Percentiles rank a stretch among this genome's conserved stretches.
Conservation (phyloP, 2,329 filamentous ascomycete genomes). For the Alternaria sp. region DNA sequence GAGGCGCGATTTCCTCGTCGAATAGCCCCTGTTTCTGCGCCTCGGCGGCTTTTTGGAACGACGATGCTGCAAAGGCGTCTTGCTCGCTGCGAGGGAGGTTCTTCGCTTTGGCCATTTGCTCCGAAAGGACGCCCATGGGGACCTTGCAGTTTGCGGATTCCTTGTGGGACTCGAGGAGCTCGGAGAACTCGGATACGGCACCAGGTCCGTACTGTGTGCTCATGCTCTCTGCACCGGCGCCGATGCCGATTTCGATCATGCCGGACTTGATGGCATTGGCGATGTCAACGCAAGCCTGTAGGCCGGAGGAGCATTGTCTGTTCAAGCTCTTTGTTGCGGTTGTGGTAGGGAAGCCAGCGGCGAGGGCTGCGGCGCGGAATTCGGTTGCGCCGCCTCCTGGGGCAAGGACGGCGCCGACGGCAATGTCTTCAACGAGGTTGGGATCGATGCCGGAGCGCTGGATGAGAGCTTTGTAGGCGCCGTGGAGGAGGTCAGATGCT, state of each 20-base stretch:
- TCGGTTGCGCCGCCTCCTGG: constrained; percentile 95
- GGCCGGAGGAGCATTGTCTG: constrained; percentile 90
- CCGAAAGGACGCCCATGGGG: constrained; percentile 91
- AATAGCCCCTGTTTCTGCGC: constrained; percentile 92
- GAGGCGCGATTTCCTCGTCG: constrained; percentile 85
- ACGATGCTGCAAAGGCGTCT: constrained; percentile 92
- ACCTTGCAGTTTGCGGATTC: constrained; percentile 97
- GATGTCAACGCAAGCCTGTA: constrained; percentile 92
- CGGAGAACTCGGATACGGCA: constrained; percentile 92
- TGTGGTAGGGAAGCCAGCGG: constrained; percentile 86
- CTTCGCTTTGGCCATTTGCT: constrained; percentile 91
- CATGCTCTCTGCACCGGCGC: constrained; percentile 98
- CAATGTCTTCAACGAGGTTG: constrained; percentile 86
- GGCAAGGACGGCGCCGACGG: constrained; percentile 88
- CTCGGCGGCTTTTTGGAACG: constrained; percentile 87
- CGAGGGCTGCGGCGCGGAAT: constrained; percentile 90
- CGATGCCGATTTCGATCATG: constrained; percentile 95
- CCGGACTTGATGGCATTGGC: constrained; percentile 89
- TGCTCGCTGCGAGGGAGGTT: constrained; percentile 75
- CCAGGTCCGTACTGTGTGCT: constrained; percentile 85
- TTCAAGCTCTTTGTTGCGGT: constrained; percentile 89
- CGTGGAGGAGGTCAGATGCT: constrained; percentile 83
- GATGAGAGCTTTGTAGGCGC: constrained; percentile 82
- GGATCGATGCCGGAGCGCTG: constrained; percentile 90
- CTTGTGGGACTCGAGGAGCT: constrained; percentile 80